Conservation (phyloP, 192 early-diverging fungal species). For the Mortierella claussenii region DNA sequence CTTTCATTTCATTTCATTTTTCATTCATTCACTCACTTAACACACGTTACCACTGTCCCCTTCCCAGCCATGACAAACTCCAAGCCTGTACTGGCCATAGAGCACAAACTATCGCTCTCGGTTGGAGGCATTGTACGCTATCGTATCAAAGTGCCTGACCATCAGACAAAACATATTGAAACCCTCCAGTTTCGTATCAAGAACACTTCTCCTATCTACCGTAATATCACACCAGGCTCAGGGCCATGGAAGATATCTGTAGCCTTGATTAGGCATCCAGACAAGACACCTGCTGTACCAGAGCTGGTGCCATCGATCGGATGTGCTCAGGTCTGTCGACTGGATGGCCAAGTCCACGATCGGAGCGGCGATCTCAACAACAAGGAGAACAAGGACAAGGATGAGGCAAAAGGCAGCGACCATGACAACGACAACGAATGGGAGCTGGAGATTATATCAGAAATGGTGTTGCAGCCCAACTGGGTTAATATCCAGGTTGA, state of each 20-base stretch:
- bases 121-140: slow-evolving; percentile 47
- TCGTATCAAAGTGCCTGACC: slow-evolving; percentile 17
- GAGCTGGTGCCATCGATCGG: slow-evolving; percentile 38
- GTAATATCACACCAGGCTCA: slow-evolving; percentile 38
- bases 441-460: slow-evolving; percentile 48
- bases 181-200: slow-evolving; percentile 35
- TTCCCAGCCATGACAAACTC: slow-evolving; percentile 19
- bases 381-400: background rate
- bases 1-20: background rate
- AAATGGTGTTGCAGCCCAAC: slow-evolving; percentile 41
- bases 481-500: slow-evolving; percentile 46
- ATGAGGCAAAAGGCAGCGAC: background rate
- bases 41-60: background rate
- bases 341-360: slow-evolving; percentile 15
- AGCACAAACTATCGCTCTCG: slow-evolving; percentile 32
- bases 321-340: slow-evolving; percentile 29
- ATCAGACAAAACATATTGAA: slow-evolving; percentile 1
- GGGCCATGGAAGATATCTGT: slow-evolving; percentile 45
- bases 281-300: slow-evolving; percentile 22
- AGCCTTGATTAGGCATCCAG: slow-evolving; percentile 27
- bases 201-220: slow-evolving; percentile 23
- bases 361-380: too few relatives aligned
- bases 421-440: slow-evolving; percentile 24
- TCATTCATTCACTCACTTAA: slow-evolving; percentile 12
- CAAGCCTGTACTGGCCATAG: slow-evolving; percentile 20